These are phyloP conservation scores for Neospermospora avenae DNA, from an alignment of 2,329 filamentous ascomycete genomes.

Conservation along the genomic window DNA sequence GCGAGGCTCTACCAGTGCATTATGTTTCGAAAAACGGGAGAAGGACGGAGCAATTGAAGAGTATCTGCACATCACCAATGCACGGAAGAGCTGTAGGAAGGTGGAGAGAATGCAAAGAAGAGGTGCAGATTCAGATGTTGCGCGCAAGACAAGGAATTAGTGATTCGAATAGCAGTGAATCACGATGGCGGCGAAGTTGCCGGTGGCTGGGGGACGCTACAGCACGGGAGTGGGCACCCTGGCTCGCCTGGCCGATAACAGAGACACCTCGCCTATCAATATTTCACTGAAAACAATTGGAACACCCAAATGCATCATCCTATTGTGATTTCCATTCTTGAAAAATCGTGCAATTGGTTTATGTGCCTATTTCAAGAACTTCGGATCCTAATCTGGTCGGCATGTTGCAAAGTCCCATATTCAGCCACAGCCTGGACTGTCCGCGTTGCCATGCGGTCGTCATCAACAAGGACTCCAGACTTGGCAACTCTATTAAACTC, in stretches of 20 bases:
- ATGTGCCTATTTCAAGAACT: background rate
- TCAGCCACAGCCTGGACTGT: too few species aligned
- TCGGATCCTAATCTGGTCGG: background rate
- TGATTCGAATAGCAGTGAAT: background rate
- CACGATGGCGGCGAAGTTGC: background rate
- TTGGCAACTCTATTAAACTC: slow-evolving; percentile 1
- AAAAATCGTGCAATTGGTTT: background rate
- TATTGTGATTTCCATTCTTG: too few species aligned
- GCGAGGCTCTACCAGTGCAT: slow-evolving; percentile 27
- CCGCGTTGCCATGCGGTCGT: slow-evolving; percentile 2
- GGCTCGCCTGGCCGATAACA: too few species aligned
- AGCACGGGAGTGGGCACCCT: too few species aligned
- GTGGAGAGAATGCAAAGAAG: slow-evolving; percentile 1
- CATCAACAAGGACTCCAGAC: background rate
- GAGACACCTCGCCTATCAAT: too few species aligned
- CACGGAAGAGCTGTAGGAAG: slow-evolving; percentile 4
- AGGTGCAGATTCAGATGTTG: background rate
- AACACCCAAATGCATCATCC: too few species aligned
- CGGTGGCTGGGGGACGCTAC: too few species aligned
- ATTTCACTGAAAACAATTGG: too few species aligned
- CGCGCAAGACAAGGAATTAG: background rate
- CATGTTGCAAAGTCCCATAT: background rate
- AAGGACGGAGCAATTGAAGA: slow-evolving; percentile 7
- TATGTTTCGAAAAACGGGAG: slow-evolving; percentile 18
- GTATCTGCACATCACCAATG: slow-evolving; percentile 4